Conservation (phyloP, 768 basidiomycete genomes). For the Artomyces pyxidatus region DNA sequence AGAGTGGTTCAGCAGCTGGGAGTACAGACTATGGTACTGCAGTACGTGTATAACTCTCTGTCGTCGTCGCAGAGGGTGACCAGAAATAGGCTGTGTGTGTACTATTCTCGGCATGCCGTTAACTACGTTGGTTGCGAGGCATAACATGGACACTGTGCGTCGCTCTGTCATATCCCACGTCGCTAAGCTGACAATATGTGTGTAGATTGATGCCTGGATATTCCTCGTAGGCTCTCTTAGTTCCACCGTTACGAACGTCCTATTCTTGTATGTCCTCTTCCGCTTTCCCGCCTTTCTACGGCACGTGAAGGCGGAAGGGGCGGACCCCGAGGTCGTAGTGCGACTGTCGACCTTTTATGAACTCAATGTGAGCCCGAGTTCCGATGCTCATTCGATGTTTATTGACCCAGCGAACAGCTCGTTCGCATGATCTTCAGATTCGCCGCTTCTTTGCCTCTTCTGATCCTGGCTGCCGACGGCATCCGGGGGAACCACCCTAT, state of each 20-base stretch:
- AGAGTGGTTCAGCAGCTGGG: slow-evolving; percentile 75
- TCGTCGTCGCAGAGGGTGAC: too few relatives aligned
- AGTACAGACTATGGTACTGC: slow-evolving; percentile 64
- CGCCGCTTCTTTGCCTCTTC: slow-evolving; percentile 59
- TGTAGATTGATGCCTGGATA: slow-evolving; percentile 65
- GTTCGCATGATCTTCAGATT: slow-evolving; percentile 72
- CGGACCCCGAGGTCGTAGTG: slow-evolving; percentile 65
- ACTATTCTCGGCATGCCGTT: slow-evolving; percentile 68
- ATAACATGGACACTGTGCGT: slow-evolving; percentile 49
- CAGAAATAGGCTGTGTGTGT: slow-evolving; percentile 54
- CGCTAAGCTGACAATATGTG: neutral
- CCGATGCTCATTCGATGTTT: neutral
- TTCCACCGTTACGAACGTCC: slow-evolving; percentile 57
- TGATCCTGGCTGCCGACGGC: slow-evolving; percentile 61
- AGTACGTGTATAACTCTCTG: slow-evolving; percentile 32
- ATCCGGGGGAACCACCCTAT: slow-evolving; percentile 42
- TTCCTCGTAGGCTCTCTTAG: slow-evolving; percentile 63
- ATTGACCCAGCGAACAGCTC: slow-evolving; percentile 31
- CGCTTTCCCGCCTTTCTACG: slow-evolving; percentile 66
- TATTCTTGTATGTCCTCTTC: slow-evolving; percentile 63
- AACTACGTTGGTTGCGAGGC: slow-evolving; percentile 51
- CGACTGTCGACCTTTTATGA: slow-evolving; percentile 69
- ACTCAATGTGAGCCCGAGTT: slow-evolving; percentile 51
- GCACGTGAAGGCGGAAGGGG: slow-evolving; percentile 65
- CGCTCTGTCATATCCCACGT: too few relatives aligned